A percentile compares a stretch with the other conserved stretches of the same genome.
Conservation (phyloP, 148 eudicot species). For the Persicaria tinctoria region DNA sequence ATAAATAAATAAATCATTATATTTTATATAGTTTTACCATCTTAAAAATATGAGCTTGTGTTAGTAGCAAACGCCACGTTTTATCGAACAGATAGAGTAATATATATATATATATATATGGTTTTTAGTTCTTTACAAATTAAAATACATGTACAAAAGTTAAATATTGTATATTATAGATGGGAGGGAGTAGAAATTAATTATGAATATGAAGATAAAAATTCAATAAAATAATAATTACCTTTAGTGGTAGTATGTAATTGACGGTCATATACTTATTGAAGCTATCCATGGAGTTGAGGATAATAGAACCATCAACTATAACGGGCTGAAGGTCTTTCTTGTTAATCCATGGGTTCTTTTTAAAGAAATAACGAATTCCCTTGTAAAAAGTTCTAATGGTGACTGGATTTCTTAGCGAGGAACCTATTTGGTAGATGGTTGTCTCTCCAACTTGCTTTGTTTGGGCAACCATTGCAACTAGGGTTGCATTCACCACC, state of each 20-base stretch:
- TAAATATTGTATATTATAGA: too few relatives aligned
- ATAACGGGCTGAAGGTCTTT: conserved; percentile 37
- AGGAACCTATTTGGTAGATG: conserved; percentile 55
- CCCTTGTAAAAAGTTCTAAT: conserved; percentile 21
- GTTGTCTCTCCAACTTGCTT: conserved; percentile 15
- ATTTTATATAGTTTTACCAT: too few relatives aligned
- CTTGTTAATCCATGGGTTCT: conserved; percentile 55
- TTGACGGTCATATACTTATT: conserved; percentile 39
- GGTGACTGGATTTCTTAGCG: conserved; percentile 36
- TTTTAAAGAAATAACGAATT: conserved; percentile 33
- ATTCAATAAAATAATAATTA: not conserved
- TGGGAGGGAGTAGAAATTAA: not conserved
- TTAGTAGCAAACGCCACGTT: too few relatives aligned
- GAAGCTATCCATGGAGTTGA: conserved; percentile 49
- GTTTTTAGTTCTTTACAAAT: not conserved
- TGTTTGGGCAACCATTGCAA: conserved; percentile 22
- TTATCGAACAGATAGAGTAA: too few relatives aligned
- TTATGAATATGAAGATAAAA: not conserved
- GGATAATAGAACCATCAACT: conserved; percentile 34
- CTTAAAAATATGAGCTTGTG: too few relatives aligned
- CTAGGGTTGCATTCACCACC: conserved; percentile 17
- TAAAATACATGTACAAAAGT: too few relatives aligned
- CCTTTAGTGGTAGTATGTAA: conserved; percentile 65
- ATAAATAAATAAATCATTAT: too few relatives aligned
- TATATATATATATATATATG: too few relatives aligned